Conservation (phyloP, 1,284 basidiomycete genomes). For the Ganoderma resinaceum region DNA sequence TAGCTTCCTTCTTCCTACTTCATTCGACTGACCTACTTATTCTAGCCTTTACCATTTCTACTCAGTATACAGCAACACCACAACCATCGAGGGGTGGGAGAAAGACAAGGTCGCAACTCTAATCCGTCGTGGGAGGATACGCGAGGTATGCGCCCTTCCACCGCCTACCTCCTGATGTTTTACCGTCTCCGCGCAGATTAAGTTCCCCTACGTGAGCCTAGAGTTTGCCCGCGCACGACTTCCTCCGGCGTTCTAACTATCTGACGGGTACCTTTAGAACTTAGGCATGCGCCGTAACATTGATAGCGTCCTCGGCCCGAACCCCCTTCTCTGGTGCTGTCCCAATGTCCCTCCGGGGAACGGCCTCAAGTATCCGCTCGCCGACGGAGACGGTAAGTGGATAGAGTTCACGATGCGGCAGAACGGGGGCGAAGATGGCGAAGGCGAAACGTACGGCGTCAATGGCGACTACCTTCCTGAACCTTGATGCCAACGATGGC, state of each 20-base stretch:
- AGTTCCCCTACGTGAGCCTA: conserved; percentile 88
- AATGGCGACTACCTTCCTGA: conserved; percentile 24
- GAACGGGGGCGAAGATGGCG: conserved; percentile 5
- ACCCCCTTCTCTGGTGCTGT: conserved; percentile 84
- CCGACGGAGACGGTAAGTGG: conserved; percentile 82
- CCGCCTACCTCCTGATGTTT: neutral
- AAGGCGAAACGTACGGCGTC: conserved; percentile 22
- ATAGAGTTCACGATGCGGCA: conserved; percentile 47
- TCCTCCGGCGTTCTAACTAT: conserved; percentile 12
- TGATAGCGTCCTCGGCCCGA: conserved; percentile 77
- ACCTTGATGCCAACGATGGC: conserved; percentile 12
- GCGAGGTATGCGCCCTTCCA: conserved; percentile 59
- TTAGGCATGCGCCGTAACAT: conserved; percentile 80
- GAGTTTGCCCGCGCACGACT: conserved; percentile 1
- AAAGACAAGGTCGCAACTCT: conserved; percentile 93
- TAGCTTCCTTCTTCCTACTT: neutral
- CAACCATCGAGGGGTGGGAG: conserved; percentile 98
- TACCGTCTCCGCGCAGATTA: conserved; percentile 57
- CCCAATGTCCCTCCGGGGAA: conserved; percentile 71
- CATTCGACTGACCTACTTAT: neutral
- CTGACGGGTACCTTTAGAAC: conserved; percentile 57
- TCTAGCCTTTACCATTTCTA: conserved; percentile 82
- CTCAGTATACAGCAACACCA: conserved; percentile 83
- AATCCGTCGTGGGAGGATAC: conserved; percentile 85
- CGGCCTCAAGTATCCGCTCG: conserved; percentile 81